Conservation (phyloP, 2,329 filamentous ascomycete genomes). For the Colletotrichum sublineola region DNA sequence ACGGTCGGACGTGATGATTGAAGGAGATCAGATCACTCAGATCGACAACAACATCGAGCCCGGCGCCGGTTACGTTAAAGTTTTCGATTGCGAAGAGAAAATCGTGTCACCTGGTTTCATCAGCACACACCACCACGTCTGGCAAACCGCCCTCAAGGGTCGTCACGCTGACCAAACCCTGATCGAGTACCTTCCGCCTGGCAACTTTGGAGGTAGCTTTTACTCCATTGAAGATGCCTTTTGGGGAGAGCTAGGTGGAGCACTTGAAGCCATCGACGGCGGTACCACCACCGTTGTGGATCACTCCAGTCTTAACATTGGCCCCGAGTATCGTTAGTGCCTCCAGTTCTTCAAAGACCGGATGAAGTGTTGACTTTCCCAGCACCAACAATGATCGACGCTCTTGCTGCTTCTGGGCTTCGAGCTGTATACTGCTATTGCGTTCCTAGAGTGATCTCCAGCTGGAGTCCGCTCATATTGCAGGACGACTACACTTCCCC, state of each 20-base stretch:
- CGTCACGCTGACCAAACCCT: conserved; percentile 45
- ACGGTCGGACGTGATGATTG: not conserved
- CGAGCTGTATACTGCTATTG: conserved; percentile 60
- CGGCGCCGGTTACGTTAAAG: conserved; percentile 45
- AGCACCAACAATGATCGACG: conserved; percentile 53
- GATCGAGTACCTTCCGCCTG: conserved; percentile 46
- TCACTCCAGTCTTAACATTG: conserved; percentile 39
- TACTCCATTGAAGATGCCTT: conserved; percentile 56
- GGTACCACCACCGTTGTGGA: conserved; percentile 55
- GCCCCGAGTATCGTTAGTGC: conserved; percentile 25
- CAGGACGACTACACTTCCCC: conserved; percentile 48
- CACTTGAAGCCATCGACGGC: conserved; percentile 56
- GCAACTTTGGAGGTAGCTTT: conserved; percentile 47
- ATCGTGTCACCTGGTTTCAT: conserved; percentile 58
- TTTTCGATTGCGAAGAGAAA: conserved; percentile 57
- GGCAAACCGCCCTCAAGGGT: conserved; percentile 55
- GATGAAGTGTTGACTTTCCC: not conserved
- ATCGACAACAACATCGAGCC: conserved; percentile 53
- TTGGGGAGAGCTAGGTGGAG: conserved; percentile 58
- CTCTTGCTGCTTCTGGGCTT: conserved; percentile 58
- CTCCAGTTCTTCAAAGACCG: accelerated
- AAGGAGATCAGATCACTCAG: conserved; percentile 41
- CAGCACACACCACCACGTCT: conserved; percentile 60
- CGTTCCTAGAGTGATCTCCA: conserved; percentile 48
- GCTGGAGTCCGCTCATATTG: conserved; percentile 48